A percentile compares a stretch with the other conserved stretches of the same genome.
Evolutionary conservation across 148 eudicot genomes (phyloP).

Genomic region (Salicornia ramosissima): DNA sequence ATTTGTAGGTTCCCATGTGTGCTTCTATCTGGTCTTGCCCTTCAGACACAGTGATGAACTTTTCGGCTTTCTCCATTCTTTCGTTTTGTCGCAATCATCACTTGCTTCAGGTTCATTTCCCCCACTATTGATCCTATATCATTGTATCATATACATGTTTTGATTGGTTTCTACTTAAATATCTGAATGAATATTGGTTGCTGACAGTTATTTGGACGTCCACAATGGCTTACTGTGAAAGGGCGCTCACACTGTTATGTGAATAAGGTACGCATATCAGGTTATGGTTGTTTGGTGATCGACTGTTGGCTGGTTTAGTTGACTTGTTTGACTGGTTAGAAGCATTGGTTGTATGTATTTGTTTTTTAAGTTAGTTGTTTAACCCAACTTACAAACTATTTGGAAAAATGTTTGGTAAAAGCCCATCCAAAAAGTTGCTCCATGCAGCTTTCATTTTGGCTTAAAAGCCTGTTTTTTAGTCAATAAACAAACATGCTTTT

Average conservation of each 20-base stretch:
- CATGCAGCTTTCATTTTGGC: no score
- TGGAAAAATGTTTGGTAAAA: no score
- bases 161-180: background rate
- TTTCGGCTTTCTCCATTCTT: constrained; percentile 72
- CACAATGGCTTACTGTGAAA: constrained; percentile 48
- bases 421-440: no score
- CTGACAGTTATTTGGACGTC: constrained; percentile 44
- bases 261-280: constrained; percentile 37
- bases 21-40: constrained; percentile 95
- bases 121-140: background rate
- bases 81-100: constrained; percentile 94
- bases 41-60: constrained; percentile 70
- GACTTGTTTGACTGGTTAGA: no score
- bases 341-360: no score
- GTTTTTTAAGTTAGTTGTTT: no score
- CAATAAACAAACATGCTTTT: constrained; percentile 4
- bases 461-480: no score
- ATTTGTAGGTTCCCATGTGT: constrained; percentile 73
- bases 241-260: constrained; percentile 48
- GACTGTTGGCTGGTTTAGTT: no score
- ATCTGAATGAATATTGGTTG: background rate
- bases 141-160: background rate
- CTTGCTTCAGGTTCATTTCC: constrained; percentile 70
- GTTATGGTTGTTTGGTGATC: no score
- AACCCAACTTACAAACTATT: no score